Conservation (phyloP, 805 yeast species). For the Peterozyma xylosa region DNA sequence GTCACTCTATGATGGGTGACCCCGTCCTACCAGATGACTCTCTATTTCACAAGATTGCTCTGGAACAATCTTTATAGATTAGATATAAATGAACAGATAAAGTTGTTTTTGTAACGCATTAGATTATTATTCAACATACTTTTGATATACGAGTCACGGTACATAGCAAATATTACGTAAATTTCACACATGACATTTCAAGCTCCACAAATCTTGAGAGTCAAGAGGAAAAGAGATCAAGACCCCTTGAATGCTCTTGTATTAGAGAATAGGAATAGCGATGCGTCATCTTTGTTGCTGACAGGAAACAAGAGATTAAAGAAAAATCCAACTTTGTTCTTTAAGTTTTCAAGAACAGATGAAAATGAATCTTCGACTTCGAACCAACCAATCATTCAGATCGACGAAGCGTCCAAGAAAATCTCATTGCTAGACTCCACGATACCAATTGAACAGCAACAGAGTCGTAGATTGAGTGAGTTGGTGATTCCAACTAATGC, state of each 20-base stretch:
- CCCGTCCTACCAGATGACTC: no score
- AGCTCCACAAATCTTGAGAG: conserved; percentile 34
- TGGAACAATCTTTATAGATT: no score
- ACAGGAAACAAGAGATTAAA: conserved; percentile 31
- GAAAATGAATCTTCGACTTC: conserved; percentile 14
- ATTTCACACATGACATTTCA: no score
- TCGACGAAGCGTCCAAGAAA: conserved; percentile 3
- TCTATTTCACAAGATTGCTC: no score
- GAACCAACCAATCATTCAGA: conserved; percentile 1
- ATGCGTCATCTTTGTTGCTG: no score
- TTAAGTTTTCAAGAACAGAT: conserved; percentile 43
- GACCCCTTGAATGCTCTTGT: conserved; percentile 82
- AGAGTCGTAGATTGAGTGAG: not conserved
- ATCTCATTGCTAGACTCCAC: conserved; percentile 3
- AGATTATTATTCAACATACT: no score
- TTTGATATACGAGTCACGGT: no score
- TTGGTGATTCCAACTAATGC: conserved; percentile 6
- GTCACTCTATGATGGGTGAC: no score
- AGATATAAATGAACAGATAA: no score
- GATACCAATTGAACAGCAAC: conserved; percentile 12
- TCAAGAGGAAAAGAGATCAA: conserved; percentile 80
- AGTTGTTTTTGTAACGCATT: no score
- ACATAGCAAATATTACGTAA: no score
- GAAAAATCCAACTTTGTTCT: conserved; percentile 24
- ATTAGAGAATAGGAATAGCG: conserved; percentile 26